Base-by-base conservation (phyloP, 1,284 basidiomycete species). In the Puccinia hordei region DNA sequence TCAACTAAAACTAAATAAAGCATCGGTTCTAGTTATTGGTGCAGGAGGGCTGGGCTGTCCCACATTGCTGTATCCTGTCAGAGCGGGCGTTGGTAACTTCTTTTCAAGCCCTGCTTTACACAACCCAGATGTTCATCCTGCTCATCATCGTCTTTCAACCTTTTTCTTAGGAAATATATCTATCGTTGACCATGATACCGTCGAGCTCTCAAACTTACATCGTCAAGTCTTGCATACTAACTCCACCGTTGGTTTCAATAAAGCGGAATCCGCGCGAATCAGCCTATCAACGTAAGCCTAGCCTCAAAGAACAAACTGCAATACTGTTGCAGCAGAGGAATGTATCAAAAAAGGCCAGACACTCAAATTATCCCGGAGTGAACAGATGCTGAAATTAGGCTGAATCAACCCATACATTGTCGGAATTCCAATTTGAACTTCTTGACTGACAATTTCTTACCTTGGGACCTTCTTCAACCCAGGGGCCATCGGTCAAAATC, bases 31-130 rank as follows among this genome's bases (percentile, higher is more conserved):
- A 1, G 93, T 99, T 0, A 90, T 99, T 4, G 97, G 97, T 24
- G 96, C 95, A 1, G 97, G 97, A 0, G 97, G 96, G 3, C 89
- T 99, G 9, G 97, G 97, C 17, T 99, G 97, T 85, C 96, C 97
- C 55, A 93, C 93, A 15, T 87, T 99, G 55, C 94, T 97, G 84
- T 98, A 99, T 85, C 90, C 99, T 12, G 93, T 91, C 9, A 92
- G 94, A 9, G 92, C 93, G 17, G 97, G 97, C 44, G 89, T 99
- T 75, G 97, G 95, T 92, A 83, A 82, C 89, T 83, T 68, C 57
- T 6, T 30, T 59, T 33, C 30, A 53, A 17, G 9, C 4, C 4
- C 27, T 9, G 33, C 41, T 19, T 65, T 24, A 33, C 46, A 22
- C 55, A 13, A 38, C 19, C 4, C 55, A 15, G 19, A 49, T 46